Evolutionary conservation across 1,284 basidiomycete species (phyloP).

Genomic region (Apiotrichum siamense): DNA sequence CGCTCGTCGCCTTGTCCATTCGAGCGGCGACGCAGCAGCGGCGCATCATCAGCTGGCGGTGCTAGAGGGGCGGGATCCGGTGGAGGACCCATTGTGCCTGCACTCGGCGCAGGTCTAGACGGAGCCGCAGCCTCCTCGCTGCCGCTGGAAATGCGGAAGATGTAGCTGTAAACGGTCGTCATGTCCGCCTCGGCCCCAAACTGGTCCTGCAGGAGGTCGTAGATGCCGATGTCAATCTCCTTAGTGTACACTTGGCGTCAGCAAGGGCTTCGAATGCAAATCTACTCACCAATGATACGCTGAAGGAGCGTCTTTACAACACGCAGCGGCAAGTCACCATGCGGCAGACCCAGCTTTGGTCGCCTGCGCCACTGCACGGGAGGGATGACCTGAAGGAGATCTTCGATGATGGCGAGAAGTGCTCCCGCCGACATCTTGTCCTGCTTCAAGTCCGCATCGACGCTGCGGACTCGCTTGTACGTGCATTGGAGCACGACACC

Average conservation of each 20-base stretch:
- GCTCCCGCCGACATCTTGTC: constrained; percentile 75
- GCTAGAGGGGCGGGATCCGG: constrained; percentile 54
- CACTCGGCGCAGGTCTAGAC: background rate
- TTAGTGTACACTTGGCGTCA: constrained; percentile 34
- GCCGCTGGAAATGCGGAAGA: constrained; percentile 62
- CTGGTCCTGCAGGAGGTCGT: constrained; percentile 40
- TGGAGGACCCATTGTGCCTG: constrained; percentile 55
- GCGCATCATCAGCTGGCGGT: background rate
- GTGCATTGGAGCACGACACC: constrained; percentile 97
- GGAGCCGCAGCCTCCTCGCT: constrained; percentile 62
- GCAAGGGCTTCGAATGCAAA: background rate
- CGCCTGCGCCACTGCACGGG: constrained; percentile 93
- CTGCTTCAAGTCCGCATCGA: constrained; percentile 82
- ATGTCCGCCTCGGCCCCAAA: constrained; percentile 48
- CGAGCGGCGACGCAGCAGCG: background rate
- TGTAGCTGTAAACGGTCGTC: constrained; percentile 48
- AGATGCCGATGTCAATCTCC: constrained; percentile 37
- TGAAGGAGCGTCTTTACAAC: constrained; percentile 98
- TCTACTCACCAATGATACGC: constrained; percentile 76
- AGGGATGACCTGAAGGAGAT: constrained; percentile 85
- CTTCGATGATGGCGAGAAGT: constrained; percentile 87
- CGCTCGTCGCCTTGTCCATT: constrained; percentile 4
- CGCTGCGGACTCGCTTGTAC: constrained; percentile 94
- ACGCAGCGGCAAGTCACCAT: constrained; percentile 92
- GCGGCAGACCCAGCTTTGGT: constrained; percentile 80